Evolutionary conservation across 1,284 basidiomycete genomes (phyloP).

Genomic region (Cryptococcus sp.): DNA sequence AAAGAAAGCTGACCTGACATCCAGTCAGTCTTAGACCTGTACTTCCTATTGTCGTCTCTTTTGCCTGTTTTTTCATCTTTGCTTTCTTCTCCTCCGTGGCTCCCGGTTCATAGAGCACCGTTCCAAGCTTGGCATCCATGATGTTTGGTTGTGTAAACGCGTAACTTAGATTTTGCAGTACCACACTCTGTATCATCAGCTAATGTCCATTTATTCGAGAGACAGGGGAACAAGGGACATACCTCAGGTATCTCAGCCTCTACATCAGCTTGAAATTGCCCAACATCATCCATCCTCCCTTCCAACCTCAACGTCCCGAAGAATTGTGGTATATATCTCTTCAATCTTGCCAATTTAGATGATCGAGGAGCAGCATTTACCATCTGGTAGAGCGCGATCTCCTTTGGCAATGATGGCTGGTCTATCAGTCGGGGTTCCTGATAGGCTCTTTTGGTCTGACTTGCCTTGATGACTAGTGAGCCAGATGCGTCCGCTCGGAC

Average conservation of each 20-base stretch:
- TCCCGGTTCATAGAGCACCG: conserved; percentile 60
- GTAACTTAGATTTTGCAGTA: conserved; percentile 77
- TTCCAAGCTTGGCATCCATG: conserved; percentile 88
- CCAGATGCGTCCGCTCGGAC: conserved; percentile 71
- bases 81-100: conserved; percentile 70
- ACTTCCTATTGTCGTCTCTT: conserved; percentile 64
- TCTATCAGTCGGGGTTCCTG: background rate
- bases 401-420: conserved; percentile 61
- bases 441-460: conserved; percentile 1
- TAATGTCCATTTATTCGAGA: background rate
- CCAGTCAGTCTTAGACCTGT: conserved; percentile 81
- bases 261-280: conserved; percentile 11
- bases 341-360: conserved; percentile 26
- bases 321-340: conserved; percentile 65
- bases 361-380: conserved; percentile 48
- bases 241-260: conserved; percentile 26
- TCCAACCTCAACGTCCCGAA: conserved; percentile 68
- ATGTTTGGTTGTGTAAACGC: conserved; percentile 75
- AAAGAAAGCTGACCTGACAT: conserved; percentile 65
- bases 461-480: conserved; percentile 71
- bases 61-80: conserved; percentile 70
- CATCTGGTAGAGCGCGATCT: conserved; percentile 75
- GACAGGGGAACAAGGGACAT: conserved; percentile 5
- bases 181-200: conserved; percentile 59
- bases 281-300: conserved; percentile 53